Percentiles rank a stretch among this genome's conserved stretches.
Evolutionary conservation across 495 filamentous ascomycete species (phyloP).

Genomic region (Lasiosphaeria miniovina): DNA sequence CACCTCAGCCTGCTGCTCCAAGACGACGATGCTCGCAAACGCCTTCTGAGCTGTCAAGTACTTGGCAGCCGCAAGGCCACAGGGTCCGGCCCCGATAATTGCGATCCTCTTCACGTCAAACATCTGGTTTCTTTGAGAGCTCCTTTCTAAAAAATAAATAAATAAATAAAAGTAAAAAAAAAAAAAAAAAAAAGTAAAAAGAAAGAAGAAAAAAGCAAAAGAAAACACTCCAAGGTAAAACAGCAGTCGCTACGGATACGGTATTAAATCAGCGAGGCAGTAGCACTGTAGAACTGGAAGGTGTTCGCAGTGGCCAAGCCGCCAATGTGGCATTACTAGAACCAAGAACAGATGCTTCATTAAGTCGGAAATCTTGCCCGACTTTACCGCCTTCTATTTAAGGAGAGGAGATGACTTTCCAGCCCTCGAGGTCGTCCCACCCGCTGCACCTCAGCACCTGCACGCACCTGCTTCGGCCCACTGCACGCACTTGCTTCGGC

Average conservation of each 20-base stretch:
- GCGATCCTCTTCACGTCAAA: constrained; percentile 55
- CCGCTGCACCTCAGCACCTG: too few species aligned
- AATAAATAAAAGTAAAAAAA: not conserved
- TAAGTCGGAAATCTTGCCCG: too few species aligned
- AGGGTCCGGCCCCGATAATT: constrained; percentile 69
- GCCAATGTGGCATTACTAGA: too few species aligned
- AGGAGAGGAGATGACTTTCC: too few species aligned
- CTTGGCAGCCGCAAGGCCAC: constrained; percentile 65
- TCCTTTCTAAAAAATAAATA: constrained; percentile 20
- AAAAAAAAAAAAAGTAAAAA: not conserved
- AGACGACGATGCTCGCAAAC: constrained; percentile 71
- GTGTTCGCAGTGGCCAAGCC: too few species aligned
- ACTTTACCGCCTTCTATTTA: too few species aligned
- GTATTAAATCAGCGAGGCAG: not conserved
- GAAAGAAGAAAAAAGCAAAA: not conserved
- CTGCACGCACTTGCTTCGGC: too few species aligned
- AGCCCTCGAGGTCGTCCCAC: too few species aligned
- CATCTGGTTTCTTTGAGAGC: constrained; percentile 15
- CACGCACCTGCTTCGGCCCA: not conserved
- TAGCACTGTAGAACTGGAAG: too few species aligned
- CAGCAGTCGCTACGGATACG: not conserved
- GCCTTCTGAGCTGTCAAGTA: constrained; percentile 70
- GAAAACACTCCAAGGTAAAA: not conserved
- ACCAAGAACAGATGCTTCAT: too few species aligned
- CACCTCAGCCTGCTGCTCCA: constrained; percentile 70